Conservation (phyloP, 1,284 basidiomycete species). For the Cutaneotrichosporon cutaneum region DNA sequence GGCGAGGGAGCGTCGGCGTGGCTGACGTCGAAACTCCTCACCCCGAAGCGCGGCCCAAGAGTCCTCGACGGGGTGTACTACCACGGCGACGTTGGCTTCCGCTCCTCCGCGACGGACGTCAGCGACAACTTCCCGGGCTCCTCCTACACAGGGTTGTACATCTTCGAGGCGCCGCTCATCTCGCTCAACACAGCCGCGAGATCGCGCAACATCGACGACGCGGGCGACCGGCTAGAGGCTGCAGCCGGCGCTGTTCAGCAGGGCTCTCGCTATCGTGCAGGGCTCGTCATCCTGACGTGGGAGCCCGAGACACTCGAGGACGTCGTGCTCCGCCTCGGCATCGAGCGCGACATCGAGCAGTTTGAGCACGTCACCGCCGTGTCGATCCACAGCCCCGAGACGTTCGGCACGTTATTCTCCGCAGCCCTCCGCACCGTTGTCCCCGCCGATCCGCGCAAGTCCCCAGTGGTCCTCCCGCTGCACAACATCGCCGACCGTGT, state of each 20-base stretch:
- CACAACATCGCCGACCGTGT: constrained; percentile 22
- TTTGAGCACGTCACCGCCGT: constrained; percentile 32
- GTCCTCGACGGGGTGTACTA: constrained; percentile 15
- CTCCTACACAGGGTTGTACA: constrained; percentile 30
- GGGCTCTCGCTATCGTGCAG: constrained; percentile 29
- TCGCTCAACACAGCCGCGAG: constrained; percentile 12
- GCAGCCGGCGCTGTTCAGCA: constrained; percentile 24
- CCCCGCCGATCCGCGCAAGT: constrained; percentile 22
- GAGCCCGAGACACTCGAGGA: constrained; percentile 40
- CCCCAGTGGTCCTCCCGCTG: constrained; percentile 28
- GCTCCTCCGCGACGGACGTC: constrained; percentile 13
- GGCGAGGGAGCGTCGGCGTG: constrained; percentile 30
- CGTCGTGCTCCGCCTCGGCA: constrained; percentile 32
- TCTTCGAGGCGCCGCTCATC: constrained; percentile 38
- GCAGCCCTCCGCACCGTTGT: constrained; percentile 21
- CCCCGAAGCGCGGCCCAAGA: constrained; percentile 6
- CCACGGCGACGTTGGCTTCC: constrained; percentile 27
- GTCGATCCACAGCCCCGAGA: constrained; percentile 33
- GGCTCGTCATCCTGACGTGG: constrained; percentile 43
- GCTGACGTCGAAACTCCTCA: constrained; percentile 38
- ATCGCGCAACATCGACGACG: constrained; percentile 33
- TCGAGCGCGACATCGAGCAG: constrained; percentile 24
- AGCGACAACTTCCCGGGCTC: constrained; percentile 19
- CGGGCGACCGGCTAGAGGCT: constrained; percentile 32
- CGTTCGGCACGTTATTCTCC: constrained; percentile 34